Conservation (phyloP, 495 filamentous ascomycete species). For the Neurospora sp. region DNA sequence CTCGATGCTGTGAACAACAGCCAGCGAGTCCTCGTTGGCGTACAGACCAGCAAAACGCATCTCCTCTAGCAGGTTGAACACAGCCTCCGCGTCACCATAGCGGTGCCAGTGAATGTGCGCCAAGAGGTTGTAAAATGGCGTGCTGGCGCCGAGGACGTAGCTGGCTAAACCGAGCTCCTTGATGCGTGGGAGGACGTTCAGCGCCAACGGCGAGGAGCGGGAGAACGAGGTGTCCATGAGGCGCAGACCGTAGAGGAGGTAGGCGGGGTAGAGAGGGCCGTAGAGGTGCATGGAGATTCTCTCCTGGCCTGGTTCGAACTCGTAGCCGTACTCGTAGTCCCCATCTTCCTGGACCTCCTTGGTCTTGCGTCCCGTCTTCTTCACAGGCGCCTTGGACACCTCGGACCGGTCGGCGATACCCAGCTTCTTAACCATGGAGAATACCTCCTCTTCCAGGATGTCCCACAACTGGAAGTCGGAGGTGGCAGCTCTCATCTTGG, state of each 20-base stretch:
- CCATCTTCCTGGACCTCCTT: constrained; percentile 5
- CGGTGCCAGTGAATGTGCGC: constrained; percentile 53
- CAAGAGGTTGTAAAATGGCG: constrained; percentile 65
- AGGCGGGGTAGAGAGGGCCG: constrained; percentile 55
- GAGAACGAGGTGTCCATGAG: constrained; percentile 53
- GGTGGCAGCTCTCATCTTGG: constrained; percentile 35
- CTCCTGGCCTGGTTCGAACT: not conserved
- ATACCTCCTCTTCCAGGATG: constrained; percentile 59
- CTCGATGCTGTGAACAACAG: constrained; percentile 33
- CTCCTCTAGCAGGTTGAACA: constrained; percentile 57
- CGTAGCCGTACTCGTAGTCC: not conserved
- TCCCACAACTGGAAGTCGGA: constrained; percentile 65
- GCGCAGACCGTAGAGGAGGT: constrained; percentile 53
- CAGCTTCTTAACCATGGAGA: constrained; percentile 44
- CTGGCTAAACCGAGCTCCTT: constrained; percentile 60
- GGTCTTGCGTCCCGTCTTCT: not conserved
- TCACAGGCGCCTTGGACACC: not conserved
- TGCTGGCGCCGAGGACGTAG: constrained; percentile 62
- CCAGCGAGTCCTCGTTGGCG: constrained; percentile 45
- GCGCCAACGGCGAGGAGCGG: constrained; percentile 45
- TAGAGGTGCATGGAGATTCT: constrained; percentile 44
- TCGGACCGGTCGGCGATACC: constrained; percentile 14
- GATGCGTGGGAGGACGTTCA: constrained; percentile 57
- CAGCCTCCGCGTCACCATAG: constrained; percentile 48
- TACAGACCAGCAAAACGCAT: constrained; percentile 66